Evolutionary conservation across 2,329 filamentous ascomycete species (phyloP).

Genomic region (Neonectria magnoliae): DNA sequence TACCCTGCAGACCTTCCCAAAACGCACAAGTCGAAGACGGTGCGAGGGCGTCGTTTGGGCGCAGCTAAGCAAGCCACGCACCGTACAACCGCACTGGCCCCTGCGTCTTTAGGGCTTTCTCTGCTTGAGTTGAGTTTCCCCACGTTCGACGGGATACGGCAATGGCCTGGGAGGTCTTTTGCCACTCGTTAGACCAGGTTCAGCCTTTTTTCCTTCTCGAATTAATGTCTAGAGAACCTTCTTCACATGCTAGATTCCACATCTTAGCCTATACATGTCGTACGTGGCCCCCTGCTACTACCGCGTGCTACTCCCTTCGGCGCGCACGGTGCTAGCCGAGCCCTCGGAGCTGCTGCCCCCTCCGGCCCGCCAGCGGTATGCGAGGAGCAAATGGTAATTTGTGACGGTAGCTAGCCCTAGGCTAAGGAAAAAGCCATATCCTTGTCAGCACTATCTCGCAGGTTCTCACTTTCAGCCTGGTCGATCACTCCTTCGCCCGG

Average conservation of each 20-base stretch:
- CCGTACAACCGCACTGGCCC: neutral
- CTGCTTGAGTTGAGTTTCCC: neutral
- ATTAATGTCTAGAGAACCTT: neutral
- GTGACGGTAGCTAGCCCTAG: slow-evolving; percentile 12
- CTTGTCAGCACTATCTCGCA: slow-evolving; percentile 27
- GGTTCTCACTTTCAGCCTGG: slow-evolving; percentile 28
- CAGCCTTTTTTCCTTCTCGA: neutral
- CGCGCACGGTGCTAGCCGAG: slow-evolving; percentile 1
- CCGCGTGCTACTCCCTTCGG: neutral
- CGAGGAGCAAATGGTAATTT: slow-evolving; percentile 19
- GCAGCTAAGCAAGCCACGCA: neutral
- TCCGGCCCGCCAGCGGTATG: slow-evolving; percentile 25
- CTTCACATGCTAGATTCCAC: neutral
- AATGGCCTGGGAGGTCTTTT: neutral
- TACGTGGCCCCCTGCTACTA: neutral
- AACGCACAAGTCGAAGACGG: neutral
- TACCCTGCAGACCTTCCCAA: slow-evolving; percentile 3
- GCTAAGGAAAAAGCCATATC: slow-evolving; percentile 26
- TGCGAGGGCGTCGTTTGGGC: neutral
- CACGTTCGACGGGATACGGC: neutral
- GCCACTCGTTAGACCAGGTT: neutral
- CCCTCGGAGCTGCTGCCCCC: neutral
- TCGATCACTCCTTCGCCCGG: slow-evolving; percentile 35
- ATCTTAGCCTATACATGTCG: neutral
- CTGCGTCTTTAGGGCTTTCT: neutral